Base-by-base conservation (phyloP, 2,329 filamentous ascomycete genomes). In the Botrytis porri region DNA sequence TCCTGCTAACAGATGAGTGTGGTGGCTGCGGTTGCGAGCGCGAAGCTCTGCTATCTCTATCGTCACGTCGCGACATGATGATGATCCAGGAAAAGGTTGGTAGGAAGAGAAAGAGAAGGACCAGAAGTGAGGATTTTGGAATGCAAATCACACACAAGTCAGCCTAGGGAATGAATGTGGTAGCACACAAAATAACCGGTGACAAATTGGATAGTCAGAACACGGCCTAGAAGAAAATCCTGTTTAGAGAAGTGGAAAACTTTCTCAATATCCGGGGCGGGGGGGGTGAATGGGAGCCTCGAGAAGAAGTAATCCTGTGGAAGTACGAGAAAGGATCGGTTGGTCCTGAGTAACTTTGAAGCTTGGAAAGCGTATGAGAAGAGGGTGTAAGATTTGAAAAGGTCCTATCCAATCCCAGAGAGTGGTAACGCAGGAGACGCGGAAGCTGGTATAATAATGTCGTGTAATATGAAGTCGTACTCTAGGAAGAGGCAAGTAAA, bases 1-100 rank as follows among this genome's bases (percentile, higher is more conserved):
- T 88, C 74, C 88, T 87, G 59, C 48, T 25, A 41, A 60, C 57
- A 60, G 71, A 51, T n/a, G 45, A 45, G 75, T 84, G 82, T 71
- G 76, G 74, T 72, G 84, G 81, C 70, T 84, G 80, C 75, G 83
- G 77, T 81, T 80, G 76, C 77, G 71, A 76, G 76, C 77, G 74
- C 73, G 76, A 73, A 74, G 74, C 74, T 77, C 76, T 74, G 41
- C 76, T 74, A 35, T 72, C 70, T 72, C 73, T 73, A 77, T 77
- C 76, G 72, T 75, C 74, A 39, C 69, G 72, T 32, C 72, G 60
- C 48, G 59, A 59, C 67, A 65, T 70, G 67, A 64, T 71, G 67
- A 18, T 60, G 51, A 62, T 73, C 69, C 73, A 79, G 73, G 80
- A 75, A 76, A 77, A 79, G 77, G 76, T 75, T 76, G 75, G 77